These are phyloP conservation scores for Hyphopichia buzzinii DNA, from an alignment of 1,139 yeast species.

Conservation along the genomic window DNA sequence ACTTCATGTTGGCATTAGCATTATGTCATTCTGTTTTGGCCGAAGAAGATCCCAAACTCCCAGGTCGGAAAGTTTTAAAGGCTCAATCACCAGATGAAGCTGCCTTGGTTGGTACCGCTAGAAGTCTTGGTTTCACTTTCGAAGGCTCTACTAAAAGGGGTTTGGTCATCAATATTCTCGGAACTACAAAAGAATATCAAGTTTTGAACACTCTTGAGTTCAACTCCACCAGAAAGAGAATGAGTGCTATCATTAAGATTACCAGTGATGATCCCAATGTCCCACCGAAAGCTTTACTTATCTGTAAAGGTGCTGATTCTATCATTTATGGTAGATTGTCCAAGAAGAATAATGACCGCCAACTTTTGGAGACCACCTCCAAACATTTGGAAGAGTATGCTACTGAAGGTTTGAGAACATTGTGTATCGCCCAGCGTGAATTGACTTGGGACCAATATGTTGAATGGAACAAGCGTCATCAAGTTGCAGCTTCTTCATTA, in stretches of 20 bases:
- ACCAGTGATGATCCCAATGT: slow-evolving; percentile 35
- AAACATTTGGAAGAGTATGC: slow-evolving; percentile 44
- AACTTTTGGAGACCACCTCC: slow-evolving; percentile 35
- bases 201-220: slow-evolving; percentile 53
- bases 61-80: slow-evolving; percentile 39
- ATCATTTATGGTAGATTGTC: slow-evolving; percentile 44
- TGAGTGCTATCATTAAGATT: slow-evolving; percentile 83
- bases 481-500: slow-evolving; percentile 42
- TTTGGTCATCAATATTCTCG: slow-evolving; percentile 41
- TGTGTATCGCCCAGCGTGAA: slow-evolving; percentile 48
- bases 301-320: slow-evolving; percentile 52
- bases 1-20: slow-evolving; percentile 53
- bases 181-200: slow-evolving; percentile 44
- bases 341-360: slow-evolving; percentile 26
- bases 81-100: slow-evolving; percentile 70
- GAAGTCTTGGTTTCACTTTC: slow-evolving; percentile 53
- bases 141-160: slow-evolving; percentile 47
- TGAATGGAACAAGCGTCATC: slow-evolving; percentile 44
- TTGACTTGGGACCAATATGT: slow-evolving; percentile 41
- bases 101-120: slow-evolving; percentile 60
- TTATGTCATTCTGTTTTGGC: slow-evolving; percentile 61
- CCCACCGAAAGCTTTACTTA: slow-evolving; percentile 39
- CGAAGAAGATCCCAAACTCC: slow-evolving; percentile 42
- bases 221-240: slow-evolving; percentile 59
- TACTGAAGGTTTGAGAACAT: slow-evolving; percentile 48